A percentile compares a stretch with the other conserved stretches of the same genome.
Conservation (phyloP, 768 basidiomycete genomes). For the Daedalea quercina region DNA sequence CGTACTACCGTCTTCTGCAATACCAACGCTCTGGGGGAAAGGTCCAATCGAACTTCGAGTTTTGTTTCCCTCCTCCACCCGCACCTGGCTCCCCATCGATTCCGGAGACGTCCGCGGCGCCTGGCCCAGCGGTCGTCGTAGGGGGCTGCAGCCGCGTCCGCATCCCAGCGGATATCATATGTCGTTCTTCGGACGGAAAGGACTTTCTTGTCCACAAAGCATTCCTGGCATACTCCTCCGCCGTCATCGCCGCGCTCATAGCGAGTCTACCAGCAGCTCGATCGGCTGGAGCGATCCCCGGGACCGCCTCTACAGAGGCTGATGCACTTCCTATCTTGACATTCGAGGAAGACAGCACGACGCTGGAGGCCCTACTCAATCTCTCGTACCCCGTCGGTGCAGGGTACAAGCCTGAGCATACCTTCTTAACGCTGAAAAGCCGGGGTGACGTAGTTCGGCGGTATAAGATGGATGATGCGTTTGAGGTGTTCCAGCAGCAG, state of each 20-base stretch:
- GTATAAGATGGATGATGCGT: slow-evolving; percentile 11
- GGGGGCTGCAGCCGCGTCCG: no score
- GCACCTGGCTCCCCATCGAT: not conserved
- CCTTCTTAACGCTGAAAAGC: slow-evolving; percentile 7
- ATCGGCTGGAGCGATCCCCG: not conserved
- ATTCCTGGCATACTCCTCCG: slow-evolving; percentile 28
- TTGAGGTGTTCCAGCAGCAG: not conserved
- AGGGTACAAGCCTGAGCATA: not conserved
- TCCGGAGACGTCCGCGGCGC: not conserved
- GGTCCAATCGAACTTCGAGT: not conserved
- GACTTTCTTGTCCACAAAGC: slow-evolving; percentile 30
- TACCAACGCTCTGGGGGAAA: not conserved
- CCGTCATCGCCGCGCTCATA: slow-evolving; percentile 18
- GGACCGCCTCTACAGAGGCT: not conserved
- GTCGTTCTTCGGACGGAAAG: slow-evolving; percentile 45
- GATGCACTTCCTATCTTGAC: not conserved
- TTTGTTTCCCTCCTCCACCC: slow-evolving; percentile 6
- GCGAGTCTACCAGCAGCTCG: not conserved
- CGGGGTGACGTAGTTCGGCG: slow-evolving; percentile 10
- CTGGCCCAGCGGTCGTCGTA: not conserved
- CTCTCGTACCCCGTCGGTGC: slow-evolving; percentile 14
- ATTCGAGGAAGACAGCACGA: slow-evolving; percentile 1
- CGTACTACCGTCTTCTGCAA: slow-evolving; percentile 7
- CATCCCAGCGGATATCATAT: slow-evolving; percentile 38
- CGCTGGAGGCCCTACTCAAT: slow-evolving; percentile 5